Evolutionary conservation across 2,329 filamentous ascomycete genomes (phyloP).

Genomic region (Ambrosiella beaveri): DNA sequence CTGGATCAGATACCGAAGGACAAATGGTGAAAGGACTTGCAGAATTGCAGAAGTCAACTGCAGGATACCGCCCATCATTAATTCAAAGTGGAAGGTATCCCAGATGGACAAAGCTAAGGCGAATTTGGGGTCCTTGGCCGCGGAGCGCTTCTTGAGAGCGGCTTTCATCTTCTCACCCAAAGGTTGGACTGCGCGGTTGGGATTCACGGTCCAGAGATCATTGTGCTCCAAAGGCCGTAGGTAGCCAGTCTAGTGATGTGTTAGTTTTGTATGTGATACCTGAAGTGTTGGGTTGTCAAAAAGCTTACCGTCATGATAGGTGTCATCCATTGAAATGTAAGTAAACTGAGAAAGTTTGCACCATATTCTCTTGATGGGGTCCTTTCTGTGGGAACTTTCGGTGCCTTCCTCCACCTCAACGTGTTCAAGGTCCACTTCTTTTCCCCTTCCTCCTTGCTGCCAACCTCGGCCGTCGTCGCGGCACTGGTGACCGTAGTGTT

Average conservation of each 20-base stretch:
- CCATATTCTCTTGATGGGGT: slow-evolving; percentile 48
- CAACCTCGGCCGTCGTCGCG: slow-evolving; percentile 17
- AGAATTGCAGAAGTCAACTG: slow-evolving; percentile 56
- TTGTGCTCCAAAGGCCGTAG: slow-evolving; percentile 64
- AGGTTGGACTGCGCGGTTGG: slow-evolving; percentile 52
- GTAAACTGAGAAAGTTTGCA: slow-evolving; percentile 54
- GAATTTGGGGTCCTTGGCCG: slow-evolving; percentile 45
- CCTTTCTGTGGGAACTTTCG: slow-evolving; percentile 37
- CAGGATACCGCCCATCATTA: slow-evolving; percentile 67
- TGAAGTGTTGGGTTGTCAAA: neutral
- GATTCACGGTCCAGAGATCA: slow-evolving; percentile 83
- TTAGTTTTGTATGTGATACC: slow-evolving; percentile 4
- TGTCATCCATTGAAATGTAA: slow-evolving; percentile 83
- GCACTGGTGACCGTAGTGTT: slow-evolving; percentile 30
- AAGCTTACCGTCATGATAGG: slow-evolving; percentile 59
- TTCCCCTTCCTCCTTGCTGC: neutral
- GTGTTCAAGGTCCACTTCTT: slow-evolving; percentile 29
- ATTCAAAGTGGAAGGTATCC: slow-evolving; percentile 72
- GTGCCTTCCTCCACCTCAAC: slow-evolving; percentile 38
- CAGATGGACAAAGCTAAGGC: slow-evolving; percentile 59
- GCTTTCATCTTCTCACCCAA: slow-evolving; percentile 49
- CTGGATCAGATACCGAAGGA: slow-evolving; percentile 68
- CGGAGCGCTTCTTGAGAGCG: slow-evolving; percentile 53
- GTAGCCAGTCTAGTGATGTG: slow-evolving; percentile 50
- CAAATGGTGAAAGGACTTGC: slow-evolving; percentile 71